A percentile compares a stretch with the other conserved stretches of the same genome.
Conservation (phyloP, 495 filamentous ascomycete species). For the Lentithecium fluviatile region DNA sequence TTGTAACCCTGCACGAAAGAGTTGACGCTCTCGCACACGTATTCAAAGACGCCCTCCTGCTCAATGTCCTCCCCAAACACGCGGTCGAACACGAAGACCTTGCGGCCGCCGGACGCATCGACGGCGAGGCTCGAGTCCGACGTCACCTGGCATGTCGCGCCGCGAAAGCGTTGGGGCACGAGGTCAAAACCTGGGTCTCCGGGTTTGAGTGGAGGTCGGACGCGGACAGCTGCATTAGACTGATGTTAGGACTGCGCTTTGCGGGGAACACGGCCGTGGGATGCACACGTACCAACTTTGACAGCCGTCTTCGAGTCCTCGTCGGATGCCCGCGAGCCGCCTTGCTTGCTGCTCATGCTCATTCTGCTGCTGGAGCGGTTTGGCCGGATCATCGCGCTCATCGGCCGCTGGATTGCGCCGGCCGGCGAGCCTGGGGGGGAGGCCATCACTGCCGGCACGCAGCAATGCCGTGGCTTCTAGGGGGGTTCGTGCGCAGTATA, state of each 20-base stretch:
- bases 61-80: conserved; percentile 82
- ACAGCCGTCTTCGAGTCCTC: conserved; percentile 95
- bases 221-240: conserved; percentile 72
- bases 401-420: conserved; percentile 61
- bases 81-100: conserved; percentile 92
- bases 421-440: conserved; percentile 62
- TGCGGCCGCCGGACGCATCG: conserved; percentile 86
- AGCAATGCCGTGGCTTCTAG: conserved; percentile 9
- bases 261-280: conserved; percentile 12
- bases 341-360: conserved; percentile 79
- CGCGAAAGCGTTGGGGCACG: conserved; percentile 92
- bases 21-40: conserved; percentile 82
- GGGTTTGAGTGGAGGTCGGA: conserved; percentile 81
- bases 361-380: conserved; percentile 83
- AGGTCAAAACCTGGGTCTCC: conserved; percentile 90
- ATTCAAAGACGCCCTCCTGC: conserved; percentile 94
- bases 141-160: conserved; percentile 85
- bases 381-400: conserved; percentile 83
- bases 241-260: conserved; percentile 13
- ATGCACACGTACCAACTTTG: conserved; percentile 84
- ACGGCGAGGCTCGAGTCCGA: conserved; percentile 80
- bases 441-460: conserved; percentile 47
- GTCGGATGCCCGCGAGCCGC: conserved; percentile 84
- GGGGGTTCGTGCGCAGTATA: conserved; percentile 25
- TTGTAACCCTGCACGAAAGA: conserved; percentile 97